Percentiles rank a stretch among this genome's conserved stretches.
Conservation (phyloP, 768 basidiomycete species). For the Amanita phalloides region DNA sequence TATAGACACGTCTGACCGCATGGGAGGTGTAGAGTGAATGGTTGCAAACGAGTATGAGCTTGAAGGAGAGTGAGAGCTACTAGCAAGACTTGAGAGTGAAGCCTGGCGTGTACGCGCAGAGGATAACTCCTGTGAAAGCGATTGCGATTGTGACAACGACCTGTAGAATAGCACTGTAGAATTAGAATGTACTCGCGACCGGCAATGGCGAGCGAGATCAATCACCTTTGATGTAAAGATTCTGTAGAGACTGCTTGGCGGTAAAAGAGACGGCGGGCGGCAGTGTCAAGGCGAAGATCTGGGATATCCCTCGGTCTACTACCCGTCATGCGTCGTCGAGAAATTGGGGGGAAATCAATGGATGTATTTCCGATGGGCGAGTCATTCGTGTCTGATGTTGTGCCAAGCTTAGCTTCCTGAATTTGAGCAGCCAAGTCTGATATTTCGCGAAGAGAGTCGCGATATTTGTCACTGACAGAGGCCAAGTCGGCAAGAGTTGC, state of each 20-base stretch:
- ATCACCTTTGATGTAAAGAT: conserved; percentile 78
- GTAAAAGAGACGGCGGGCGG: conserved; percentile 72
- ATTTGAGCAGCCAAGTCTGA: conserved; percentile 90
- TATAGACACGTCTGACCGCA: conserved; percentile 47
- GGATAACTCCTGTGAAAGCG: conserved; percentile 94
- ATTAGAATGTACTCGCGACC: conserved; percentile 8
- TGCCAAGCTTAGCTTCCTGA: conserved; percentile 68
- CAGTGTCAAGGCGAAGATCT: conserved; percentile 36
- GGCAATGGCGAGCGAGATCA: conserved; percentile 5
- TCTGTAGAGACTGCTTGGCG: conserved; percentile 80
- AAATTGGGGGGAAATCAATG: conserved; percentile 22
- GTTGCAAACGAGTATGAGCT: conserved; percentile 36
- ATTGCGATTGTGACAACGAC: conserved; percentile 89
- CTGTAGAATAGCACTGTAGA: conserved; percentile 25
- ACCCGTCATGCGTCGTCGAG: conserved; percentile 43
- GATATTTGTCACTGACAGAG: conserved; percentile 71
- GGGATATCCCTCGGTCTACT: conserved; percentile 38
- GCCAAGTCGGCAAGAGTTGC: conserved; percentile 75
- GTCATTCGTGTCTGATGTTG: conserved; percentile 22
- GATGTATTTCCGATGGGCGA: conserved; percentile 33
- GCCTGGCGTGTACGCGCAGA: conserved; percentile 79
- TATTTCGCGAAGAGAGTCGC: conserved; percentile 83
- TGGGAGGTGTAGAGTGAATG: conserved; percentile 17
- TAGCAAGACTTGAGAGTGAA: conserved; percentile 71
- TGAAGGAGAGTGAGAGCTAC: conserved; percentile 45